Evolutionary conservation across 2,329 filamentous ascomycete genomes (phyloP).

Genomic region (Madurella mycetomatis): DNA sequence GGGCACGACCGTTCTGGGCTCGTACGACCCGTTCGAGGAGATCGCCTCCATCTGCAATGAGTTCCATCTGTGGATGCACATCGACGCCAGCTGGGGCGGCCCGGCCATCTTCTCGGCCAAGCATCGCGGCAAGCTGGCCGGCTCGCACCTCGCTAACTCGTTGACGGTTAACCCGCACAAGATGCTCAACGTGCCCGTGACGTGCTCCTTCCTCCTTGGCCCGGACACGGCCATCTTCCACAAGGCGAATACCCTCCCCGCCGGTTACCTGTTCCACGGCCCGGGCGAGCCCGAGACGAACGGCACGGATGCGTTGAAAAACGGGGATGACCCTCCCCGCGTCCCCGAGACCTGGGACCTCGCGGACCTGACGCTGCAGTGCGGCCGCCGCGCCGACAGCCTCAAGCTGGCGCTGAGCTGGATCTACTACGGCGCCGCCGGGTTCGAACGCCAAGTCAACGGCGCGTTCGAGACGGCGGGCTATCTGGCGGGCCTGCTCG

Average conservation of each 20-base stretch:
- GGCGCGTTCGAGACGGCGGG: constrained; percentile 67
- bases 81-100: constrained; percentile 90
- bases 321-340: not conserved
- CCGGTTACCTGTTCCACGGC: constrained; percentile 78
- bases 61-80: constrained; percentile 76
- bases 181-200: constrained; percentile 89
- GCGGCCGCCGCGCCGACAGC: constrained; percentile 78
- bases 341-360: constrained; percentile 73
- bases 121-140: constrained; percentile 60
- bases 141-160: constrained; percentile 70
- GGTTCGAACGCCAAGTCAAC: constrained; percentile 68
- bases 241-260: constrained; percentile 76
- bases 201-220: constrained; percentile 83
- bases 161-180: constrained; percentile 93
- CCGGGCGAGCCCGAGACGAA: constrained; percentile 31
- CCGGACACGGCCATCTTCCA: constrained; percentile 75
- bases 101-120: constrained; percentile 70
- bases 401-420: constrained; percentile 85
- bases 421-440: constrained; percentile 78
- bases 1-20: constrained; percentile 87
- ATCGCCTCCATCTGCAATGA: constrained; percentile 26
- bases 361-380: constrained; percentile 89
- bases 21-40: constrained; percentile 43
- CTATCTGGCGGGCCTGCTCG: constrained; percentile 61
- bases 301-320: not conserved